A percentile compares a stretch with the other conserved stretches of the same genome.
These are phyloP conservation scores for Vitis hybrid DNA, from an alignment of 177 flowering plant species.

Conservation along the genomic window DNA sequence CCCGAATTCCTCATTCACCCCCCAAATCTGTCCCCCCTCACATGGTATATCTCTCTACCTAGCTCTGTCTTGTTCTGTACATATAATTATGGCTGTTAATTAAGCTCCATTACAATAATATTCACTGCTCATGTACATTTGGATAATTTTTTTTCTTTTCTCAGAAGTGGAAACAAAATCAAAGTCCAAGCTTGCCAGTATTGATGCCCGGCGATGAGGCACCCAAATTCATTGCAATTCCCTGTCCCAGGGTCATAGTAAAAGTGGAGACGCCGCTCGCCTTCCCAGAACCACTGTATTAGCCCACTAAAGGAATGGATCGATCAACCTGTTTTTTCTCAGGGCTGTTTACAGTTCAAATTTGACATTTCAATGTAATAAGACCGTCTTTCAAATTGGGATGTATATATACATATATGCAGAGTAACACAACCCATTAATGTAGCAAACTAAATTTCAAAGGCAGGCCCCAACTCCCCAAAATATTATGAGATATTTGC, in stretches of 20 bases:
- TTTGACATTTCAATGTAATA: no score
- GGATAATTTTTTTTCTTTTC: neutral
- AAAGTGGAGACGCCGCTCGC: constrained; percentile 18
- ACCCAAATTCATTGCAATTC: constrained; percentile 56
- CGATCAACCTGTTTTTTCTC: no score
- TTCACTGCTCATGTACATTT: no score
- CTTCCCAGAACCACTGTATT: neutral
- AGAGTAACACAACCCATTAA: no score
- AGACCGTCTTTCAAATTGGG: no score
- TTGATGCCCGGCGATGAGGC: constrained; percentile 62
- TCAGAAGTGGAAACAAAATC: constrained; percentile 27
- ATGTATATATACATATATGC: no score
- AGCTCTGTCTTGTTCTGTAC: neutral
- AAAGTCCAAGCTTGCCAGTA: constrained; percentile 36
- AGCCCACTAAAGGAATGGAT: no score
- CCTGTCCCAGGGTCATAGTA: constrained; percentile 37
- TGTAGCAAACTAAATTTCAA: no score
- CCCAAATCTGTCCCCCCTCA: constrained; percentile 5
- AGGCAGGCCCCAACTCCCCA: no score
- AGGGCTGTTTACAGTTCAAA: no score
- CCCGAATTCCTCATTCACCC: neutral
- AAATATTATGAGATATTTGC: no score
- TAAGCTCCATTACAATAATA: no score
- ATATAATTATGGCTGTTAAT: neutral
- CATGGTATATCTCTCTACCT: neutral